These are phyloP conservation scores for Corylus avellana DNA, from an alignment of 306 rosid species.

Conservation along the genomic window DNA sequence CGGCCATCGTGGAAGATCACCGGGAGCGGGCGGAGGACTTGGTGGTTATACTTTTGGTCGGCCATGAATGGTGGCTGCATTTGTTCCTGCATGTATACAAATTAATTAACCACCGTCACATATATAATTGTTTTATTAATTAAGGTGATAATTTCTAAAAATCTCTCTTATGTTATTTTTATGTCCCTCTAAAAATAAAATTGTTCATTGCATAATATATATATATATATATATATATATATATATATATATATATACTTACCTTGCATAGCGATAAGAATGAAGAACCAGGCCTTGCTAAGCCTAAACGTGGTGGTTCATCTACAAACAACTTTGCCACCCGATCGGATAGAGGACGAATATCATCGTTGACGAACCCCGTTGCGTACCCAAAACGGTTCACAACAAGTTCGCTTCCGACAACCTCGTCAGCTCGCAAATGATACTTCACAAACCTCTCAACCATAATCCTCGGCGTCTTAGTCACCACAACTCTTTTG, in stretches of 20 bases:
- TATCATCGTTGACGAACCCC: conserved; percentile 43
- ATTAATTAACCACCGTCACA: background rate
- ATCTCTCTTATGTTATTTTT: too few relatives aligned
- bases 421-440: conserved; percentile 65
- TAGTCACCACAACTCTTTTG: conserved; percentile 58
- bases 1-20: conserved; percentile 99
- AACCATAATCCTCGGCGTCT: conserved; percentile 70
- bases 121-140: too few relatives aligned
- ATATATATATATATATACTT: background rate
- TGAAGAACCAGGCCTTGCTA: conserved; percentile 45
- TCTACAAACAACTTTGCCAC: conserved; percentile 43
- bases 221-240: too few relatives aligned
- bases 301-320: conserved; percentile 42
- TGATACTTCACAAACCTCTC: conserved; percentile 84
- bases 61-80: conserved; percentile 44
- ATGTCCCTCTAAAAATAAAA: too few relatives aligned
- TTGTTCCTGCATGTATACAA: conserved; percentile 52
- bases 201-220: too few relatives aligned
- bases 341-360: conserved; percentile 15
- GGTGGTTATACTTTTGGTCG: conserved; percentile 26
- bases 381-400: conserved; percentile 73
- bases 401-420: conserved; percentile 57
- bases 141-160: too few relatives aligned
- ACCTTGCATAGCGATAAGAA: conserved; percentile 65
- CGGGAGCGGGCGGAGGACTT: conserved; percentile 61